These are phyloP conservation scores for Bacterosira constricta DNA, from an alignment of 108 stramenopile genomes.

Conservation along the genomic window DNA sequence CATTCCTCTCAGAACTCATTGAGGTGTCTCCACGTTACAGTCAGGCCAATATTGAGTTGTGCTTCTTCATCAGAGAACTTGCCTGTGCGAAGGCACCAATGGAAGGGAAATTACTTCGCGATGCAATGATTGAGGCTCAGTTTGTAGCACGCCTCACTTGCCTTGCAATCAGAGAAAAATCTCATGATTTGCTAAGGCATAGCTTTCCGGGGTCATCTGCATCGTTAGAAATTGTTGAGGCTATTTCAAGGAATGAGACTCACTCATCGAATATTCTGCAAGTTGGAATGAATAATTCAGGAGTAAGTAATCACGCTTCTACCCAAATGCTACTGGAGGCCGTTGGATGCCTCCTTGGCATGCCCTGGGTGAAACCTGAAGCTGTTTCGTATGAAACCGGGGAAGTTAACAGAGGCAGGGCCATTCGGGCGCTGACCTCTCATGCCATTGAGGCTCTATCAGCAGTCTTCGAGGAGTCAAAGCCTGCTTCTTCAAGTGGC, in stretches of 20 bases:
- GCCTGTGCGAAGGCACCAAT: conserved; percentile 32
- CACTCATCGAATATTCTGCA: conserved; percentile 52
- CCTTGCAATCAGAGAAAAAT: conserved; percentile 65
- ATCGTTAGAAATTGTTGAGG: conserved; percentile 56
- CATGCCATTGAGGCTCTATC: conserved; percentile 53
- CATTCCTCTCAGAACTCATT: conserved; percentile 61
- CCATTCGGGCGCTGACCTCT: conserved; percentile 50
- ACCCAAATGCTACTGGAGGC: conserved; percentile 64
- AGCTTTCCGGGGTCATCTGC: conserved; percentile 79
- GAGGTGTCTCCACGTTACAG: conserved; percentile 68
- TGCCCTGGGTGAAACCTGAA: conserved; percentile 53
- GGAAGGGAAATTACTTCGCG: conserved; percentile 55
- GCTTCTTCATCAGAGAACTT: conserved; percentile 70
- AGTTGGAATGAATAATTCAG: conserved; percentile 58
- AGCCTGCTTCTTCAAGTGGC: conserved; percentile 52
- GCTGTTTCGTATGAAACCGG: conserved; percentile 63
- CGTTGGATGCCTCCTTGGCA: conserved; percentile 64
- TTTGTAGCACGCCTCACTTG: conserved; percentile 71
- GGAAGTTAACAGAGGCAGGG: conserved; percentile 57
- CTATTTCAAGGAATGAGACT: conserved; percentile 62
- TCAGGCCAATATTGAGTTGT: conserved; percentile 70
- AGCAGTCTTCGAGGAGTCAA: conserved; percentile 70
- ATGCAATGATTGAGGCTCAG: conserved; percentile 70
- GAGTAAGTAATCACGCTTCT: conserved; percentile 23
- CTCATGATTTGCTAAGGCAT: conserved; percentile 45